Evolutionary conservation across 257 asterid genomes (phyloP).

Genomic region (Datura wrightii): DNA sequence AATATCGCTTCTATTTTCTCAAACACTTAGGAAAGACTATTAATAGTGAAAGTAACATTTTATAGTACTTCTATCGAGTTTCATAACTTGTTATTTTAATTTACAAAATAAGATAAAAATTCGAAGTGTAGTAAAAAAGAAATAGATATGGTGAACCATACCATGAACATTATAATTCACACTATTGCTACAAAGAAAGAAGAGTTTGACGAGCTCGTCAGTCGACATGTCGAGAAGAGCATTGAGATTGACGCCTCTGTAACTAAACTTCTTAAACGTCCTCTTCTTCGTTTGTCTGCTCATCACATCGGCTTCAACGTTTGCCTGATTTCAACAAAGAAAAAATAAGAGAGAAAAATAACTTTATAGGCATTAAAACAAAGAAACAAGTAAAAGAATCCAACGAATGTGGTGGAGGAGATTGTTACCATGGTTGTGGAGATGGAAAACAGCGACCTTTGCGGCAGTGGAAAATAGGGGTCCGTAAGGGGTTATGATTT

Average conservation of each 20-base stretch:
- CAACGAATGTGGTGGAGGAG: background rate
- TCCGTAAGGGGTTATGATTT: background rate
- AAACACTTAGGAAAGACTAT: background rate
- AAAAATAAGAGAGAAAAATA: background rate
- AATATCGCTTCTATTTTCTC: background rate
- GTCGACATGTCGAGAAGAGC: slow-evolving; percentile 86
- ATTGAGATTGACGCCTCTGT: slow-evolving; percentile 90
- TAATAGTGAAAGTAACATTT: background rate
- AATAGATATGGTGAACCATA: background rate
- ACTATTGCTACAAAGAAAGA: slow-evolving; percentile 3
- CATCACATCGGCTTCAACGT: slow-evolving; percentile 63
- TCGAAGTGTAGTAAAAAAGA: background rate
- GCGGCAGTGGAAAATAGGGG: background rate
- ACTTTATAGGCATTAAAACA: background rate
- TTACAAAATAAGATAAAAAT: background rate
- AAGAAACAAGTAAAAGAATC: background rate
- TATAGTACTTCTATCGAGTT: background rate
- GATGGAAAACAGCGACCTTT: background rate
- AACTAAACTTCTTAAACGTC: slow-evolving; percentile 86
- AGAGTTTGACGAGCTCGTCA: slow-evolving; percentile 85
- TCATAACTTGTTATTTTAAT: too few relatives aligned
- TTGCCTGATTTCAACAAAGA: slow-evolving; percentile 53
- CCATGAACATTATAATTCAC: background rate
- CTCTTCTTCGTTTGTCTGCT: slow-evolving; percentile 76
- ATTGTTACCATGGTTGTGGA: slow-evolving; percentile 25